Evolutionary conservation across 2,329 filamentous ascomycete genomes (phyloP).

Genomic region (Ceratocystis ficicola): DNA sequence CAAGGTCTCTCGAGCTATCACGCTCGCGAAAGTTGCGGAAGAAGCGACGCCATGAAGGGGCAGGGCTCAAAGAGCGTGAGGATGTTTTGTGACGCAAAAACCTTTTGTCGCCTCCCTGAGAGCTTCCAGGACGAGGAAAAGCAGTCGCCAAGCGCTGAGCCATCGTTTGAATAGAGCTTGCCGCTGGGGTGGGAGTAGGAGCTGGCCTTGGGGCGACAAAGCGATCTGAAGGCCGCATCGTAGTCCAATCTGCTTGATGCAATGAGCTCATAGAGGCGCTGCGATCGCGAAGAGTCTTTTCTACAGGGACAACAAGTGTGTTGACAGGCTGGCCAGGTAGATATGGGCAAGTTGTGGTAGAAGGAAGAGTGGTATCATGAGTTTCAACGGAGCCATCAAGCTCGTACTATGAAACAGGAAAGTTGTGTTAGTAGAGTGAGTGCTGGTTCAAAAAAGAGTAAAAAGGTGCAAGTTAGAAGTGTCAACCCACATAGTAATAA

Average conservation of each 20-base stretch:
- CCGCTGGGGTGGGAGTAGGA: slow-evolving; percentile 30
- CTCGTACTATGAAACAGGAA: slow-evolving; percentile 52
- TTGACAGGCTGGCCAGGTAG: slow-evolving; percentile 83
- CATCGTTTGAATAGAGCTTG: slow-evolving; percentile 16
- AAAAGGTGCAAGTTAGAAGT: slow-evolving; percentile 5
- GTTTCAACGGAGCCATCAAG: slow-evolving; percentile 66
- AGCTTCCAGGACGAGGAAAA: background rate
- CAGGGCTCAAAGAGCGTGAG: slow-evolving; percentile 38
- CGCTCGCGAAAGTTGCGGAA: slow-evolving; percentile 33
- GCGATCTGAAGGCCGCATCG: slow-evolving; percentile 66
- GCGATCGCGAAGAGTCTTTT: slow-evolving; percentile 47
- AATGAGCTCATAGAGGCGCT: slow-evolving; percentile 55
- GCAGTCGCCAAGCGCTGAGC: slow-evolving; percentile 14
- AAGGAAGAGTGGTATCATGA: slow-evolving; percentile 59
- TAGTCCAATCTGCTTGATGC: slow-evolving; percentile 49
- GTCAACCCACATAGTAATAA: slow-evolving; percentile 74
- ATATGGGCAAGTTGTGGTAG: slow-evolving; percentile 69
- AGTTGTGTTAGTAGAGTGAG: slow-evolving; percentile 6
- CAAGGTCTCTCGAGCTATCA: slow-evolving; percentile 28
- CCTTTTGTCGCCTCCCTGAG: slow-evolving; percentile 11
- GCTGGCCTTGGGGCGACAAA: slow-evolving; percentile 57
- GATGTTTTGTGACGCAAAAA: slow-evolving; percentile 32
- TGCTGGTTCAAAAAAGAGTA: background rate
- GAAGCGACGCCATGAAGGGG: slow-evolving; percentile 41
- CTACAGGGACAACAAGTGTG: slow-evolving; percentile 64